phyloP scores from a whole-genome alignment of 768 basidiomycete genomes.

The Termitomyces titanicus region DNA sequence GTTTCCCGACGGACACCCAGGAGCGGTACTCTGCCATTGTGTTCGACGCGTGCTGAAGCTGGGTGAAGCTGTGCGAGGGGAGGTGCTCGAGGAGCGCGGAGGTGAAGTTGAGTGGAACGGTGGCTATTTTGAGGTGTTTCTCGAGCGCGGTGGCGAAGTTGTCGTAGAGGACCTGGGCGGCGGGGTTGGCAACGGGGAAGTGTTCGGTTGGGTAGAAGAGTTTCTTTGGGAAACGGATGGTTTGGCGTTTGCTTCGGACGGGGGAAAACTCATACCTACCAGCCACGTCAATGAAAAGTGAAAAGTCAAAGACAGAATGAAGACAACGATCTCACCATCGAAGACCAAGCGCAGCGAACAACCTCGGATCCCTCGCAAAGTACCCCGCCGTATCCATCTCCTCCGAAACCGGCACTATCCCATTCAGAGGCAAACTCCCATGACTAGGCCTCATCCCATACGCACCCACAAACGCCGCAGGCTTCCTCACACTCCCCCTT shows the following conservation, averaged over 20 bases:
- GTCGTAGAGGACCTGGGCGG: constrained; percentile 29
- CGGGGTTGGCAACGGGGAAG: constrained; percentile 27
- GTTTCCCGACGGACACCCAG: constrained; percentile 30
- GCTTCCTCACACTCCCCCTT: constrained; percentile 35
- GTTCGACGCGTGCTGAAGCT: constrained; percentile 28
- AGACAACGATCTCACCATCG: constrained; percentile 22
- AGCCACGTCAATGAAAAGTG: not conserved
- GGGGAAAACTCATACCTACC: constrained; percentile 29
- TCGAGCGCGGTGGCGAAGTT: constrained; percentile 23
- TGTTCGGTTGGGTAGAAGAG: constrained; percentile 33
- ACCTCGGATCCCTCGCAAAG: constrained; percentile 29
- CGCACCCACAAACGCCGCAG: constrained; percentile 33
- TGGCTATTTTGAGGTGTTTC: constrained; percentile 23
- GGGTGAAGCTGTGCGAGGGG: constrained; percentile 24
- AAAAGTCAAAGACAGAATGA: not conserved
- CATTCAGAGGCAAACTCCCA: constrained; percentile 28
- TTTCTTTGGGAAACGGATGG: constrained; percentile 25
- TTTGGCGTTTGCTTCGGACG: constrained; percentile 19
- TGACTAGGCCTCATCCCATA: constrained; percentile 33
- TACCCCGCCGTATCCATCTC: constrained; percentile 38
- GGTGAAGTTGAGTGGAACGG: constrained; percentile 25
- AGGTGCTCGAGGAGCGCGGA: constrained; percentile 24
- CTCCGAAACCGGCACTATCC: constrained; percentile 32
- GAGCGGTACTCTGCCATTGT: constrained; percentile 33
- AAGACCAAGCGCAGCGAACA: constrained; percentile 25